A percentile compares a stretch with the other conserved stretches of the same genome.
These are phyloP conservation scores for Sphaerulina musiva DNA, from an alignment of 2,329 filamentous ascomycete species.

Conservation along the genomic window DNA sequence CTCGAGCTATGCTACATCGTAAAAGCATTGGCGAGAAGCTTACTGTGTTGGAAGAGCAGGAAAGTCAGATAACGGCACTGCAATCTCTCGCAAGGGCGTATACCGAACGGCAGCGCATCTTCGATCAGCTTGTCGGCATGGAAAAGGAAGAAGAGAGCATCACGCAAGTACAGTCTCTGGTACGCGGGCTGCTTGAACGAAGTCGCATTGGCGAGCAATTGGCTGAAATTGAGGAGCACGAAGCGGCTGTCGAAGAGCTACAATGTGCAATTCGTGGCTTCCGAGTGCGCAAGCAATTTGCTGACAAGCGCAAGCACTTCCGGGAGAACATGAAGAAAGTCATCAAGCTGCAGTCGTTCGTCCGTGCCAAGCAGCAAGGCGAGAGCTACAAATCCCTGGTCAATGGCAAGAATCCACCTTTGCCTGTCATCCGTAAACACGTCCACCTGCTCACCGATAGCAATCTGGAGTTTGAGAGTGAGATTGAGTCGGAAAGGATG, in stretches of 20 bases:
- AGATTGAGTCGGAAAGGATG: constrained; percentile 91
- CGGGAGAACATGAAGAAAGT: constrained; percentile 98
- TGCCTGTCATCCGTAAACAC: constrained; percentile 95
- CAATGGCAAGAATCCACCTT: constrained; percentile 90
- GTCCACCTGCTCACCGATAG: constrained; percentile 96
- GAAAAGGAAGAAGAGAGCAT: constrained; percentile 61
- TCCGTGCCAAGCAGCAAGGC: constrained; percentile 88
- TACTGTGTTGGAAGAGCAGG: constrained; percentile 52
- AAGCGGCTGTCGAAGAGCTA: constrained; percentile 66
- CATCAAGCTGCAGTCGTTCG: constrained; percentile 95
- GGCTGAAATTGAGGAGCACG: constrained; percentile 71
- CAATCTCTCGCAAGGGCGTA: constrained; percentile 64
- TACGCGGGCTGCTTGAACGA: constrained; percentile 72
- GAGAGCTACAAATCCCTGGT: constrained; percentile 97
- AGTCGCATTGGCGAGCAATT: constrained; percentile 67
- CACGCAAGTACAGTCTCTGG: constrained; percentile 64
- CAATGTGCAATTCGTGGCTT: constrained; percentile 69
- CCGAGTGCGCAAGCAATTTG: constrained; percentile 67
- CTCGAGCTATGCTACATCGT: constrained; percentile 44
- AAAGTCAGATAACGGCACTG: constrained; percentile 52
- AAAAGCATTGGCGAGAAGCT: constrained; percentile 42
- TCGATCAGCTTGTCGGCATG: constrained; percentile 61
- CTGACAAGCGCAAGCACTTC: constrained; percentile 81
- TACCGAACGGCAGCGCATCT: constrained; percentile 55
- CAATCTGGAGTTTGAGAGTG: constrained; percentile 97